phyloP scores from a whole-genome alignment of 805 yeast genomes.

The Yarrowia deformans region DNA sequence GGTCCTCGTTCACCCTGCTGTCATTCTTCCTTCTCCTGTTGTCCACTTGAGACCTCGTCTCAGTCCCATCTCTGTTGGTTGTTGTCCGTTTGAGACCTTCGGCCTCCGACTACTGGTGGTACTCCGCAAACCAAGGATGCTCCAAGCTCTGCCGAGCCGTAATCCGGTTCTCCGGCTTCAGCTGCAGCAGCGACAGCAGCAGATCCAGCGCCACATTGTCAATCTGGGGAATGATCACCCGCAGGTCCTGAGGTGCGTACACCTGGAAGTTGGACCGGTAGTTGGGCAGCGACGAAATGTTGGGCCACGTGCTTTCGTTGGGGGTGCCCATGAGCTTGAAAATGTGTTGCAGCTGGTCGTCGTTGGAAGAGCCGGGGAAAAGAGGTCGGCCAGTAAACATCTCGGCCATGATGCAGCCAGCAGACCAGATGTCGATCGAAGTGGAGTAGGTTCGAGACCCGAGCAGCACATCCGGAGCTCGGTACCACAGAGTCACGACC shows the following conservation, averaged over 20 bases:
- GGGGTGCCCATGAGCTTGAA: constrained; percentile 97
- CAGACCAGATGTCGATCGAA: constrained; percentile 98
- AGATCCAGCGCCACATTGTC: constrained; percentile 75
- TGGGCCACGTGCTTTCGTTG: constrained; percentile 96
- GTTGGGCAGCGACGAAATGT: constrained; percentile 88
- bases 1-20: neutral
- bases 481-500: constrained; percentile 96
- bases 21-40: neutral
- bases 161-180: constrained; percentile 62
- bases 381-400: constrained; percentile 98
- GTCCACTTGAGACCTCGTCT: too few relatives aligned
- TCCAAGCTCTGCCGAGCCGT: constrained; percentile 61
- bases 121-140: constrained; percentile 85
- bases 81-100: too few relatives aligned
- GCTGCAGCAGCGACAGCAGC: constrained; percentile 61
- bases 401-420: constrained; percentile 97
- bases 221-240: constrained; percentile 69
- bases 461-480: constrained; percentile 95
- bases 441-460: constrained; percentile 97
- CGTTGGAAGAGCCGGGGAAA: constrained; percentile 95
- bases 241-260: constrained; percentile 86
- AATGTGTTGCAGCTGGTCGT: constrained; percentile 90
- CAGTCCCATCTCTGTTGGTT: too few relatives aligned
- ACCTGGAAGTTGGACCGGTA: constrained; percentile 83
- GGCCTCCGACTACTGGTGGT: constrained; percentile 42